Percentiles rank a stretch among this genome's conserved stretches.
These are phyloP conservation scores for Exophiala oligosperma DNA, from an alignment of 2,329 filamentous ascomycete genomes.

Conservation along the genomic window DNA sequence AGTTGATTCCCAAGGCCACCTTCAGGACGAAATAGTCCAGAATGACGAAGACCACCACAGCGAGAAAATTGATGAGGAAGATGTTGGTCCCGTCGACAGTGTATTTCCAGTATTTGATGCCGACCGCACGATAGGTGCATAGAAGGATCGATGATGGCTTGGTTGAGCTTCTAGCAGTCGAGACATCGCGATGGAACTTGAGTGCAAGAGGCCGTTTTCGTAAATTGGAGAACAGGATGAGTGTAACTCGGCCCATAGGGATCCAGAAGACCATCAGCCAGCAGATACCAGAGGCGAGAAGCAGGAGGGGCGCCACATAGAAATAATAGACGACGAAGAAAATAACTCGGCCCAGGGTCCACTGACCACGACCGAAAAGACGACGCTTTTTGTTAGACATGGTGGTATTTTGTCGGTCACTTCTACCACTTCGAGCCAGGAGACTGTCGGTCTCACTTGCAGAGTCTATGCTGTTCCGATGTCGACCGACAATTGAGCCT, in stretches of 20 bases:
- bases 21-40: constrained; percentile 85
- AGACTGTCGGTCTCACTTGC: constrained; percentile 87
- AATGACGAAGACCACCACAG: constrained; percentile 89
- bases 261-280: constrained; percentile 98
- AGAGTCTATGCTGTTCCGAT: constrained; percentile 86
- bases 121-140: constrained; percentile 95
- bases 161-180: constrained; percentile 69
- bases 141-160: constrained; percentile 82
- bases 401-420: constrained; percentile 44
- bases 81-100: constrained; percentile 98
- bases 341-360: constrained; percentile 90
- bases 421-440: constrained; percentile 66
- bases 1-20: constrained; percentile 66
- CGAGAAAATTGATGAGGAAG: constrained; percentile 96
- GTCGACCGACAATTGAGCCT: constrained; percentile 75
- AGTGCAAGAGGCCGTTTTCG: constrained; percentile 88
- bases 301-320: constrained; percentile 79
- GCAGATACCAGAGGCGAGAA: constrained; percentile 83
- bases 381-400: constrained; percentile 64
- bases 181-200: constrained; percentile 85
- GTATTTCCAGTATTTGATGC: constrained; percentile 98
- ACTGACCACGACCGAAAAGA: constrained; percentile 91
- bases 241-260: constrained; percentile 94
- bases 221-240: constrained; percentile 86
- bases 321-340: constrained; percentile 98